Evolutionary conservation across 257 asterid genomes (phyloP), one percentile per base, ranked within the genome.

Genomic region (Schizonepeta tenuifolia): DNA sequence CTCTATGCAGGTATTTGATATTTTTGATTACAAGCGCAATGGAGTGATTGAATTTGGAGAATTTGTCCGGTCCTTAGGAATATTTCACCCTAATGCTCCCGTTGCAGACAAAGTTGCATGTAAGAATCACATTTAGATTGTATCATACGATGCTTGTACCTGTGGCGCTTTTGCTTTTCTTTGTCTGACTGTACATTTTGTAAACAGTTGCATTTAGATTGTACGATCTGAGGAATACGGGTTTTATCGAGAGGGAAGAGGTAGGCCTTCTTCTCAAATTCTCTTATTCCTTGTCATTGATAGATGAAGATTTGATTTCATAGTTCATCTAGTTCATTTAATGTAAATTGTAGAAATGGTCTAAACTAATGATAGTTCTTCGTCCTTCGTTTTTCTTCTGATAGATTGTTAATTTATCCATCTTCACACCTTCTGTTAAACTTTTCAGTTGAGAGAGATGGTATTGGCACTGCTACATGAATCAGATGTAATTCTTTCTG

Each of bases 31-130:
- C 76, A 94, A 94, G 70, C 82, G 83, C 65, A 88, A 88, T 3
- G 98, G 97, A 26, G 95, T 89, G 49, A 87, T 94, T 54, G 98
- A 89, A 51, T 93, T 89, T 67, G 98, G 97, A 56, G 98, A 94
- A 66, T 94, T 94, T 57, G 91, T 89, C 40, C 83, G 96, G 61
- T 86, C 97, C 12, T 82, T 91, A 78, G 83, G 95, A 13, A 82
- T 94, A 9, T 94, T 94, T 75, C 97, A 91, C 72, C 98, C 98
- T 13, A 81, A 79, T 56, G 92, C 96, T 17, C 83, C 90, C 3
- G 75, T 68, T 71, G 79, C 86, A 14, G 89, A 83, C 64, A 94
- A 94, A 80, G 75, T 81, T 51, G 70, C 85, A 44, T 94, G 98
- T 93, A 86, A 76, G 91, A 63, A 50, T 50, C 31, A n/a, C 26